A percentile compares a stretch with the other conserved stretches of the same genome.
phyloP scores from a whole-genome alignment of 2,329 filamentous ascomycete genomes.

The Fusarium floridanum region DNA sequence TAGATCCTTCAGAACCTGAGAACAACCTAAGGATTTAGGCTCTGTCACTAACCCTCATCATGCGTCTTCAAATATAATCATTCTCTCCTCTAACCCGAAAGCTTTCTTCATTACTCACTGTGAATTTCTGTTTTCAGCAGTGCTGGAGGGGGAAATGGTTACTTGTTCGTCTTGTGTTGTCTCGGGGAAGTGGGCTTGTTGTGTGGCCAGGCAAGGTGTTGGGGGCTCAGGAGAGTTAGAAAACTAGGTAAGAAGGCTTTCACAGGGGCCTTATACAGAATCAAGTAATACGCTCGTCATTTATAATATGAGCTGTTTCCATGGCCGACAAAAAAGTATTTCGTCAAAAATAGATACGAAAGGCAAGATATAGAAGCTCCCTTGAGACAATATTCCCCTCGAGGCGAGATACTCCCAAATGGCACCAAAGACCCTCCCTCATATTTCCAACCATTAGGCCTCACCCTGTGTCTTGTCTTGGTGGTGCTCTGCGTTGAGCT shows the following conservation, averaged over 20 bases:
- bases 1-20: not conserved
- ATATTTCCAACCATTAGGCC: not conserved
- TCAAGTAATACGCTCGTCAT: not conserved
- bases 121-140: not conserved
- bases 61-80: not conserved
- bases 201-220: not conserved
- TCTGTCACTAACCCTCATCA: not conserved
- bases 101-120: not conserved
- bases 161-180: not conserved
- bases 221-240: not conserved
- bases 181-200: no score
- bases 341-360: not conserved
- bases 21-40: not conserved
- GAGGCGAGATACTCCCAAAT: not conserved
- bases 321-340: not conserved
- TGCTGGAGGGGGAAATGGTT: no score
- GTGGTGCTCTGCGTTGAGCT: slow-evolving; percentile 2
- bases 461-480: not conserved
- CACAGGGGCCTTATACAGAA: no score
- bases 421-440: not conserved
- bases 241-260: not conserved
- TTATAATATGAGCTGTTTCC: not conserved
- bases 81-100: not conserved
- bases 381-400: not conserved
- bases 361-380: not conserved